Base-by-base conservation (phyloP, 2,329 filamentous ascomycete species). In the Cladobotryum mycophilum region DNA sequence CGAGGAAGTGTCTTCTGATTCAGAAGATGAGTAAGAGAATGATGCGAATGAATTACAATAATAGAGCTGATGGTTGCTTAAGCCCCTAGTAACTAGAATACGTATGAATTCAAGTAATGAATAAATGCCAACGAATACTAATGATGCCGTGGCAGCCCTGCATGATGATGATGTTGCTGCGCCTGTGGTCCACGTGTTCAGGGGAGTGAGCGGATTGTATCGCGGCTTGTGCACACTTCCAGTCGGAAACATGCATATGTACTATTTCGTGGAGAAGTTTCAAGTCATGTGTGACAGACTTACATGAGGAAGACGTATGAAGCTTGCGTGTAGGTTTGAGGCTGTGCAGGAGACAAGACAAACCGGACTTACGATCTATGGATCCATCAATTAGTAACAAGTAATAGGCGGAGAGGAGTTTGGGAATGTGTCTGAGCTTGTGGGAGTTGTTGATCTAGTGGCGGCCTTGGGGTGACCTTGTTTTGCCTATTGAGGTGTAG, bases 1-100 rank as follows among this genome's bases (percentile, higher is more conserved):
- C 12, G 93, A 99, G 71, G 78, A 78, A 33, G 50, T 64, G 35
- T 56, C 59, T 51, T 54, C 61, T 9, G 68, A 68, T 4, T 64
- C 61, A n/a, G 69, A 70, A 13, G 65, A 68, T 14, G 62, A 61
- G 11, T 61, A 61, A 37, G 60, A 64, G 13, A 59, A 56, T 5
- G 55, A 60, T 51, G 58, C 47, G 57, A 60, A 62, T n/a, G 55
- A 55, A 20, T 54, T 57, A 52, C 8, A 17, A 14, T 33, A 20
- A 40, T n/a, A 14, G 41, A 47, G 25, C n/a, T n/a, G n/a, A 30
- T 30, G 25, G 6, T 30, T 11, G 41, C 41, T 14, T 33, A 30
- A 33, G 9, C 25, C n/a, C 15, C 13, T 22, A 30, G 30, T 42
- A 25, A 12, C n/a, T 30, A 45, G 43, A 33, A 35, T 45, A 38